A percentile compares a stretch with the other conserved stretches of the same genome.
Conservation (phyloP, 805 yeast genomes). For the Suhomyces xylopsoci region DNA sequence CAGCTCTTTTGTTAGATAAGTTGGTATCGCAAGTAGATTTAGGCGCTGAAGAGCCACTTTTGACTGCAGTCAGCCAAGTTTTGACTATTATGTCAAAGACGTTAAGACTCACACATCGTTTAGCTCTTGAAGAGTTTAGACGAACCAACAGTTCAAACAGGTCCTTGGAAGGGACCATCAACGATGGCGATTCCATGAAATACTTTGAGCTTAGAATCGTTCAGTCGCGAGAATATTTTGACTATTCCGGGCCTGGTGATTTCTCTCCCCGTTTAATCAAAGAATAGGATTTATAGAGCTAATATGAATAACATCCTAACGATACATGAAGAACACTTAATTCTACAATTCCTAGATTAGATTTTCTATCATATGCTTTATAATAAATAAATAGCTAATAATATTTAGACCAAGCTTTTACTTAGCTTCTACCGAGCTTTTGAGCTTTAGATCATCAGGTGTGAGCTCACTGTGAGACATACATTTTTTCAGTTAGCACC, state of each 20-base stretch:
- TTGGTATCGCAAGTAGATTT: conserved; percentile 28
- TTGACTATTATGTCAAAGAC: conserved; percentile 54
- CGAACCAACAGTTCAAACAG: conserved; percentile 1
- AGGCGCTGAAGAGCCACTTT: conserved; percentile 13
- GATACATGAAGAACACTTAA: no score
- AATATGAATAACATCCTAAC: no score
- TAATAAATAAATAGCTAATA: background rate
- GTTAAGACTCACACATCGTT: conserved; percentile 44
- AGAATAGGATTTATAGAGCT: no score
- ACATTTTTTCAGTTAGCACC: conserved; percentile 42
- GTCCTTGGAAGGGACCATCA: conserved; percentile 43
- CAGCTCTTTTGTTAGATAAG: conserved; percentile 72
- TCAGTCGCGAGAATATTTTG: conserved; percentile 48
- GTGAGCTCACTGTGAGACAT: no score
- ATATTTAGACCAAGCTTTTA: no score
- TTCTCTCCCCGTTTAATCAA: conserved; percentile 2
- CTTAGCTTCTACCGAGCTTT: no score
- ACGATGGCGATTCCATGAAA: conserved; percentile 59
- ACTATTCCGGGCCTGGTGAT: conserved; percentile 23
- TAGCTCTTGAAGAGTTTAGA: conserved; percentile 27
- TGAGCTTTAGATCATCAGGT: no score
- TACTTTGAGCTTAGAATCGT: conserved; percentile 70
- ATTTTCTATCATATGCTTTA: background rate
- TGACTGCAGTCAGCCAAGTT: conserved; percentile 50
- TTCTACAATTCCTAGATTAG: no score